These are phyloP conservation scores for Solanum chacoense DNA, from an alignment of 305 asterid species.

Conservation along the genomic window DNA sequence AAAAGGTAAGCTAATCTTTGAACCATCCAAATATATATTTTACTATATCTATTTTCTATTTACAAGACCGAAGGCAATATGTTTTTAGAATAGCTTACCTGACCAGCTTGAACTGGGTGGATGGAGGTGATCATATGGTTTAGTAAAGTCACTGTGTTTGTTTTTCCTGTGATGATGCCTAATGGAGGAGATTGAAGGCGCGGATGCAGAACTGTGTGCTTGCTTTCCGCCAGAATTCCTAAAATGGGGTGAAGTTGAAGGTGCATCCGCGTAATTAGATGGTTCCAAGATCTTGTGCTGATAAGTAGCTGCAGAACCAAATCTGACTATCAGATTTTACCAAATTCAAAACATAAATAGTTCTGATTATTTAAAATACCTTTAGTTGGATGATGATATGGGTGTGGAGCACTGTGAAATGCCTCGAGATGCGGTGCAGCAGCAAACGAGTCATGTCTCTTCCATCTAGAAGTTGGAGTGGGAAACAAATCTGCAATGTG, in stretches of 20 bases:
- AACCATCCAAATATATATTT: background rate
- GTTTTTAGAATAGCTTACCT: constrained; percentile 25
- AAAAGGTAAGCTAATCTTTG: background rate
- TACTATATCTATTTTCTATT: background rate
- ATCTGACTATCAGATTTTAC: background rate
- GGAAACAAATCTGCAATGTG: constrained; percentile 9
- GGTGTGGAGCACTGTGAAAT: constrained; percentile 17
- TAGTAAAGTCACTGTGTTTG: constrained; percentile 24
- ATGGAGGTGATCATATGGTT: constrained; percentile 22
- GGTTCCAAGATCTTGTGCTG: constrained; percentile 12
- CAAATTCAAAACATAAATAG: background rate
- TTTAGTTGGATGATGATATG: constrained; percentile 21
- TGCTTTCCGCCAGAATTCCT: constrained; percentile 22
- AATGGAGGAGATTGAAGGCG: constrained; percentile 19
- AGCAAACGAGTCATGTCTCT: constrained; percentile 4
- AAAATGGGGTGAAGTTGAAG: constrained; percentile 13
- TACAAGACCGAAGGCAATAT: background rate
- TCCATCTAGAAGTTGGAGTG: constrained; percentile 9
- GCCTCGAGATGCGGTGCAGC: constrained; percentile 17
- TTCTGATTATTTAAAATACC: constrained; percentile 12
- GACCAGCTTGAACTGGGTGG: constrained; percentile 14
- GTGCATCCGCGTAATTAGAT: constrained; percentile 19
- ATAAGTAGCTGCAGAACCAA: constrained; percentile 23
- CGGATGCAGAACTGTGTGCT: constrained; percentile 16
- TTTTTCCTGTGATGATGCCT: constrained; percentile 24